Evolutionary conservation across 345 rosid genomes (phyloP), one percentile per base, ranked within the genome.

Genomic region (Arabidopsis suecica): DNA sequence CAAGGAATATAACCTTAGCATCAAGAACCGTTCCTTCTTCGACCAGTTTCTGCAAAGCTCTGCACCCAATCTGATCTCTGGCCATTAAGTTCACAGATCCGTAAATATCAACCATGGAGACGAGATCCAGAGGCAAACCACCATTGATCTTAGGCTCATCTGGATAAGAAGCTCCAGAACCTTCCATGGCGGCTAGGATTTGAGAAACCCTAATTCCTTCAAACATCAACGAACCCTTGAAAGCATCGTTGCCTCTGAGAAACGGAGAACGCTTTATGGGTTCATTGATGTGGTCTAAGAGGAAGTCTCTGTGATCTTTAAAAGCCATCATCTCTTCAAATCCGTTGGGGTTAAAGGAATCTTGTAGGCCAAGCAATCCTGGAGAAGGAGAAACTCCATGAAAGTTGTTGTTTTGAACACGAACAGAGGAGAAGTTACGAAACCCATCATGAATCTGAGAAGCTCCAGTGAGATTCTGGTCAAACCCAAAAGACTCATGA

Each of bases 51-150:
- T 86, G 92, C 51, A 88, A 61, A 62, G 83, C 73, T 63, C 89
- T 49, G 45, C 83, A 87, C 69, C 84, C 88, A 54, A 80, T 77
- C 69, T 87, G 91, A 75, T 87, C 86, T 75, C 76, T 78, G 0
- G 88, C 91, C 91, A 87, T 81, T 40, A 55, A 65, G 60, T 50
- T 61, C 6, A 87, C 79, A 73, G 81, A 78, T 68, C 88, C 85
- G 1, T 79, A 80, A 25, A 82, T 71, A 61, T 68, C 72, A 59
- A 74, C 77, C 82, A 84, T 70, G 16, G 86, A 81, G 18, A 67
- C 72, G 3, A 83, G 67, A 68, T 53, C 48, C 68, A 11, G 45
- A 41, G 45, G 45, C 45, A 41, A 41, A 41, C 14, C 5, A 41
- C 1, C 11, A 2, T 9, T 25, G 32, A 0, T 18, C 44, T 44